Conservation (phyloP, 2,329 filamentous ascomycete species). For the Aspergillus melleus region DNA sequence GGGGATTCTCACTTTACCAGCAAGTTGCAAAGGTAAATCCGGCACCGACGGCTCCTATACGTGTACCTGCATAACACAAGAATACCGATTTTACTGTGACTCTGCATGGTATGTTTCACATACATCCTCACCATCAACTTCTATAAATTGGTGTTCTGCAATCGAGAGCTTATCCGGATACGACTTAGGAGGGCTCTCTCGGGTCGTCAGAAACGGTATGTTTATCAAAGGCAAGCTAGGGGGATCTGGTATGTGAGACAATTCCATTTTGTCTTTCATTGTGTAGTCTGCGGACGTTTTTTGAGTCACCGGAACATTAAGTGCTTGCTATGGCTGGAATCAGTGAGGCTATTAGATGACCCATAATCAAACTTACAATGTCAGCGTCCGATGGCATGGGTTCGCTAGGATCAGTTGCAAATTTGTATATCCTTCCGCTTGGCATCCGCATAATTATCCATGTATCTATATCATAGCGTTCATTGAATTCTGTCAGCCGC, state of each 20-base stretch:
- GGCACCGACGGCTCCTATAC: no score
- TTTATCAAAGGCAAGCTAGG: slow-evolving; percentile 1
- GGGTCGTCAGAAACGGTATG: neutral
- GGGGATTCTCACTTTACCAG: no score
- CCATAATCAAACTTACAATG: neutral
- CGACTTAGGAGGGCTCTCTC: no score
- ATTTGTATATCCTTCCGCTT: slow-evolving; percentile 4
- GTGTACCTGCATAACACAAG: no score
- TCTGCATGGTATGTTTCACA: no score
- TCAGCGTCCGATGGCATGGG: neutral
- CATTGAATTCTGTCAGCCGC: slow-evolving; percentile 3
- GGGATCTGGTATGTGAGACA: neutral
- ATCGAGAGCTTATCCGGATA: no score
- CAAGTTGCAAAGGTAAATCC: no score
- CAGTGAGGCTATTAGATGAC: neutral
- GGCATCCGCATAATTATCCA: slow-evolving; percentile 6
- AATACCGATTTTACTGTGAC: no score
- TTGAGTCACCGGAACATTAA: slow-evolving; percentile 1
- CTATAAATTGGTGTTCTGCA: no score
- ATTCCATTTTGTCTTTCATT: neutral
- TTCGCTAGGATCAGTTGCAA: slow-evolving; percentile 3
- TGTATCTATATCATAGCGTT: slow-evolving; percentile 1
- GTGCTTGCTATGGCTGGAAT: neutral
- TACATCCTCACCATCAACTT: no score
- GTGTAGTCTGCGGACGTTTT: slow-evolving; percentile 1